Evolutionary conservation across 192 early-diverging fungal genomes (phyloP).

Genomic region (Gonapodya sp.): DNA sequence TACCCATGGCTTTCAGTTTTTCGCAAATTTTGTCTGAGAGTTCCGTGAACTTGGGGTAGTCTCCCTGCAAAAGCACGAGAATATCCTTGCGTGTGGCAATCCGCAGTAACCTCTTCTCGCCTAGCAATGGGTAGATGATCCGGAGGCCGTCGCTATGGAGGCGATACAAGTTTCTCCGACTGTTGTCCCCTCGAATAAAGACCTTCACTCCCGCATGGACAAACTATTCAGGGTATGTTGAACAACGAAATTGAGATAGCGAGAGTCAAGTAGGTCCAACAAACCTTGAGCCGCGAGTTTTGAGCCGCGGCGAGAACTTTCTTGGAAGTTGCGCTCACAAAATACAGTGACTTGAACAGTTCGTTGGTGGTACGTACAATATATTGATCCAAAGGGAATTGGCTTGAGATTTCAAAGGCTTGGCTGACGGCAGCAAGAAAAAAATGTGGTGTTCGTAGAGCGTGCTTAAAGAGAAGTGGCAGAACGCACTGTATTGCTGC

Average conservation of each 20-base stretch:
- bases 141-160: conserved; percentile 34
- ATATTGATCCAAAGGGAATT: conserved; percentile 74
- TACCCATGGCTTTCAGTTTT: conserved; percentile 5
- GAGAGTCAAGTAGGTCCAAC: conserved; percentile 24
- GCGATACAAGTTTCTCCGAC: conserved; percentile 20
- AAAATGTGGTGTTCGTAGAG: conserved; percentile 12
- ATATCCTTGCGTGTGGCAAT: conserved; percentile 25
- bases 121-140: conserved; percentile 24
- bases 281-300: conserved; percentile 24
- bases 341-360: conserved; percentile 67
- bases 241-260: not conserved
- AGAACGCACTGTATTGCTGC: conserved; percentile 37
- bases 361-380: conserved; percentile 71
- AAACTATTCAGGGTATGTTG: conserved; percentile 25
- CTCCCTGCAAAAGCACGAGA: conserved; percentile 17
- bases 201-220: conserved; percentile 91
- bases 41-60: conserved; percentile 15
- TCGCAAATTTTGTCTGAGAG: not conserved
- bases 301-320: not conserved
- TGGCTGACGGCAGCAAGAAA: not conserved
- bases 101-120: conserved; percentile 24
- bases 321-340: conserved; percentile 74
- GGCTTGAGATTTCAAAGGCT: conserved; percentile 62
- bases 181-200: conserved; percentile 50
- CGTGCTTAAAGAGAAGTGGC: not conserved